Conservation (phyloP, 306 rosid species). For the Prunus kanzakura region DNA sequence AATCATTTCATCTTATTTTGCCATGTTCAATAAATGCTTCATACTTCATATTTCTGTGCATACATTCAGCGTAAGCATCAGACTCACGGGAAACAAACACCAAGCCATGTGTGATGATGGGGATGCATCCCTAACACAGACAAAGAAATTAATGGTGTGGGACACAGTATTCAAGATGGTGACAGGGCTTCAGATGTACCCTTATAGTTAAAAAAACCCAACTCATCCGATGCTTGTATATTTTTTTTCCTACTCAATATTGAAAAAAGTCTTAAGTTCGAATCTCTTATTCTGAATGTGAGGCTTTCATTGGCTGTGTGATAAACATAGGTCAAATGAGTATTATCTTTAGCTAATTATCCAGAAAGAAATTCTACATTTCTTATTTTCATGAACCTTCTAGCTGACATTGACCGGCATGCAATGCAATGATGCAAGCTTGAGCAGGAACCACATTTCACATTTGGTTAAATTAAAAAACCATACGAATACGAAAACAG, state of each 20-base stretch:
- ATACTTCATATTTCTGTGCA: neutral
- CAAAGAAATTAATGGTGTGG: neutral
- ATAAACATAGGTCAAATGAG: no score
- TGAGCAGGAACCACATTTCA: neutral
- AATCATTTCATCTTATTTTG: no score
- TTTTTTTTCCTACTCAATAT: no score
- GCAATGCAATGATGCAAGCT: no score
- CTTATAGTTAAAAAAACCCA: no score
- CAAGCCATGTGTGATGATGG: neutral
- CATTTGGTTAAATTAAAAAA: neutral
- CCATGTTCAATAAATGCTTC: no score
- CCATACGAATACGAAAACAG: neutral
- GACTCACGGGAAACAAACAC: neutral
- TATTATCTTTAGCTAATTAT: no score
- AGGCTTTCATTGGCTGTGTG: no score
- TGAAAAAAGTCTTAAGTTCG: no score
- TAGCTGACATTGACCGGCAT: neutral
- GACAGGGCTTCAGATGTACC: neutral
- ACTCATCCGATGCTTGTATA: no score
- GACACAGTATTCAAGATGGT: neutral
- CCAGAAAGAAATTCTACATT: no score
- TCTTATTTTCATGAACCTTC: neutral
- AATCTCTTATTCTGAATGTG: no score
- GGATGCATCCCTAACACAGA: neutral
- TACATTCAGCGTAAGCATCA: neutral